These are phyloP conservation scores for Metschnikowia dekortorum DNA, from an alignment of 805 yeast genomes.

Conservation along the genomic window DNA sequence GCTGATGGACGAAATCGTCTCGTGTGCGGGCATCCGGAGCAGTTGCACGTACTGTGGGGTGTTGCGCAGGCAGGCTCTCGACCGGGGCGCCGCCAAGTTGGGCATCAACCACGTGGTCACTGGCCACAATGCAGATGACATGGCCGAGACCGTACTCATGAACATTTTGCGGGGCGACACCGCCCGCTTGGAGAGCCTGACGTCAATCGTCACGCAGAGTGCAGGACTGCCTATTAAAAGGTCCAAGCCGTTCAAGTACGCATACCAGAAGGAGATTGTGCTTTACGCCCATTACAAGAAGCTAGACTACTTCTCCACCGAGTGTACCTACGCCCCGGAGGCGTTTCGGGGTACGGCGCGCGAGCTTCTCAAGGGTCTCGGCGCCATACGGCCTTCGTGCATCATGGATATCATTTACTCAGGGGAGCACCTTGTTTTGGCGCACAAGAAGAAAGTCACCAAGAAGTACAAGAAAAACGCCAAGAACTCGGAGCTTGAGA, in stretches of 20 bases:
- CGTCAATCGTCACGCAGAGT: conserved; percentile 77
- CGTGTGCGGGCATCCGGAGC: conserved; percentile 87
- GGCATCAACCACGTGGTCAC: conserved; percentile 90
- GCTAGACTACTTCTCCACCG: conserved; percentile 93
- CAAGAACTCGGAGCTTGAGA: conserved; percentile 40
- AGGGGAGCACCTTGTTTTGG: conserved; percentile 79
- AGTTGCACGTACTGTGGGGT: conserved; percentile 99
- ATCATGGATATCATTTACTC: conserved; percentile 91
- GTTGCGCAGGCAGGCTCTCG: conserved; percentile 91
- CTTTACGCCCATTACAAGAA: conserved; percentile 95
- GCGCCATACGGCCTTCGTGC: conserved; percentile 85
- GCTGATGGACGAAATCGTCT: conserved; percentile 98
- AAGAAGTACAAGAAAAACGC: conserved; percentile 27
- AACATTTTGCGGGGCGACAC: conserved; percentile 93
- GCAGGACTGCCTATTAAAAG: conserved; percentile 87
- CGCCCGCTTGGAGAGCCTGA: conserved; percentile 84
- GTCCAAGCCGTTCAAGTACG: conserved; percentile 91
- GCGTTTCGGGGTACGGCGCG: conserved; percentile 98
- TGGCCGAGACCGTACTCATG: conserved; percentile 98
- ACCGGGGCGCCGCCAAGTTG: conserved; percentile 86
- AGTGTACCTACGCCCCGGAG: conserved; percentile 97
- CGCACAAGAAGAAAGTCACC: conserved; percentile 49
- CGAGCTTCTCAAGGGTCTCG: conserved; percentile 83
- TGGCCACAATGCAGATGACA: conserved; percentile 98
- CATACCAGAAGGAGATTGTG: conserved; percentile 96